A percentile compares a stretch with the other conserved stretches of the same genome.
Conservation (phyloP, 352 stramenopile genomes). For the Phytophthora tubulina region DNA sequence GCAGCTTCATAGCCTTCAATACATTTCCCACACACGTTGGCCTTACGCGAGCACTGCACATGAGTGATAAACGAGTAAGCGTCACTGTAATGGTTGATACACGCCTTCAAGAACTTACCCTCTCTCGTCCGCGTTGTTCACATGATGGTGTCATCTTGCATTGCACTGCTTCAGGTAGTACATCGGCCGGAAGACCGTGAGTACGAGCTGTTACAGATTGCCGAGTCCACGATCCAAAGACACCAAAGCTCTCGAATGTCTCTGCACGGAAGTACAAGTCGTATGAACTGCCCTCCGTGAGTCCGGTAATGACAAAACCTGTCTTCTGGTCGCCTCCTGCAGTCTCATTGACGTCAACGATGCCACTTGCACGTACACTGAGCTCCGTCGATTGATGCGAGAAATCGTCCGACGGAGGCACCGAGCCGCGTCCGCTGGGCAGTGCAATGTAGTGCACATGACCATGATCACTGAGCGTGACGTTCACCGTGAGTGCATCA, state of each 20-base stretch:
- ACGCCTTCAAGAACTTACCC: conserved; percentile 33
- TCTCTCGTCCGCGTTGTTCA: conserved; percentile 58
- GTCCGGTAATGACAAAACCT: conserved; percentile 57
- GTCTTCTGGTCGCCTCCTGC: conserved; percentile 17
- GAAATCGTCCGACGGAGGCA: conserved; percentile 22
- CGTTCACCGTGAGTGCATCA: conserved; percentile 65
- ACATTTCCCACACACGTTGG: conserved; percentile 80
- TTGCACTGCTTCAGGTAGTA: conserved; percentile 67
- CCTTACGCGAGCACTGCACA: conserved; percentile 51
- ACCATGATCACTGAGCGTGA: conserved; percentile 57
- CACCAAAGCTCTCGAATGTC: conserved; percentile 76
- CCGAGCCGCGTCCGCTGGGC: conserved; percentile 36
- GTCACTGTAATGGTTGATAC: not conserved
- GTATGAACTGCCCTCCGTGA: conserved; percentile 70
- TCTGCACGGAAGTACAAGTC: conserved; percentile 81
- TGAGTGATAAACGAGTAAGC: not conserved
- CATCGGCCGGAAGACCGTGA: conserved; percentile 69
- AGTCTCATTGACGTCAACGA: conserved; percentile 38
- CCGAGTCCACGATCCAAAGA: conserved; percentile 68
- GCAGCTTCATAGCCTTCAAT: conserved; percentile 54
- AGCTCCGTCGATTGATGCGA: conserved; percentile 28
- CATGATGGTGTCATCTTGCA: conserved; percentile 60
- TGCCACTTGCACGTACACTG: conserved; percentile 39
- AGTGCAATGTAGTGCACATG: conserved; percentile 77
- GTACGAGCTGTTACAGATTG: conserved; percentile 61